Conservation (phyloP, 2,329 filamentous ascomycete species). For the Xylaria polymorpha region DNA sequence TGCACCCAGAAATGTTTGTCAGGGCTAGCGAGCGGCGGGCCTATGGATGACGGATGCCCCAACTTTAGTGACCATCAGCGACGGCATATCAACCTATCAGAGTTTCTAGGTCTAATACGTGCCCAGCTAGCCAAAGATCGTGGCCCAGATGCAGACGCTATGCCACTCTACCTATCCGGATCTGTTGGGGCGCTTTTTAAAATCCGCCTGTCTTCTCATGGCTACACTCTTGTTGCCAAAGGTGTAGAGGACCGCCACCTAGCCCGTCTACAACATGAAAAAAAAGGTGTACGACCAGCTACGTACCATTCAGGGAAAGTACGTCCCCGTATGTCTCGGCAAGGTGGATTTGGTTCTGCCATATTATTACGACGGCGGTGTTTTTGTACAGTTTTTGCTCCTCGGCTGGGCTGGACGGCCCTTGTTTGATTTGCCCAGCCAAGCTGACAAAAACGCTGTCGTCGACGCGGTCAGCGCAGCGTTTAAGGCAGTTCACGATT, state of each 20-base stretch:
- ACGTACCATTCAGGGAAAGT: slow-evolving; percentile 48
- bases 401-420: slow-evolving; percentile 50
- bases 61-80: slow-evolving; percentile 46
- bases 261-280: slow-evolving; percentile 46
- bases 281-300: slow-evolving; percentile 50
- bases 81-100: slow-evolving; percentile 42
- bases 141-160: slow-evolving; percentile 47
- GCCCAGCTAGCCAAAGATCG: slow-evolving; percentile 50
- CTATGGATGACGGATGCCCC: slow-evolving; percentile 47
- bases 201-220: slow-evolving; percentile 50
- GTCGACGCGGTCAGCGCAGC: slow-evolving; percentile 26
- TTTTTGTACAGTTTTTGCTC: slow-evolving; percentile 51
- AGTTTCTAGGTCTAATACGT: slow-evolving; percentile 48
- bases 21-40: slow-evolving; percentile 65
- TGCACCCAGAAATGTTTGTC: slow-evolving; percentile 40
- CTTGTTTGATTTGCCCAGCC: slow-evolving; percentile 37
- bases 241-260: slow-evolving; percentile 48
- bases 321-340: slow-evolving; percentile 53
- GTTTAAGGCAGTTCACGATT: slow-evolving; percentile 30
- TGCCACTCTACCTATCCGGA: slow-evolving; percentile 48
- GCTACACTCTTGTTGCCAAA: slow-evolving; percentile 56
- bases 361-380: slow-evolving; percentile 49
- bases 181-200: slow-evolving; percentile 53
- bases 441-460: slow-evolving; percentile 29
- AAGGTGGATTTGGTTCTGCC: slow-evolving; percentile 46